A percentile compares a stretch with the other conserved stretches of the same genome.
These are phyloP conservation scores for Cryptosporidium felis DNA, from an alignment of 169 alveolate species.

Conservation along the genomic window DNA sequence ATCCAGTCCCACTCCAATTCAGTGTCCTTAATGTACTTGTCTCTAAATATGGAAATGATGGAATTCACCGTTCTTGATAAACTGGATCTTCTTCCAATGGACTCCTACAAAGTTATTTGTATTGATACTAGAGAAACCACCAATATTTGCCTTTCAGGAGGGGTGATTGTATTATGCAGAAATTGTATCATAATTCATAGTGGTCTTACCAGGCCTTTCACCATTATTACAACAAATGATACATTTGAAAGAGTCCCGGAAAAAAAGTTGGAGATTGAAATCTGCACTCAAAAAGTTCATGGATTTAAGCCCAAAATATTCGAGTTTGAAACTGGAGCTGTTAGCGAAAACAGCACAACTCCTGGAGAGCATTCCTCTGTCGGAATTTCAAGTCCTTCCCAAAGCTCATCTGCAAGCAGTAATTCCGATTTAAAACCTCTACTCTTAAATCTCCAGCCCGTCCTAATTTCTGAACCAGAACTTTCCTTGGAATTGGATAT, in stretches of 20 bases:
- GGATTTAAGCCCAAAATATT: slow-evolving; percentile 21
- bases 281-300: slow-evolving; percentile 35
- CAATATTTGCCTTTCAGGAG: slow-evolving; percentile 41
- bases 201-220: slow-evolving; percentile 40
- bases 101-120: slow-evolving; percentile 25
- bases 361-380: neutral
- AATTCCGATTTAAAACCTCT: neutral
- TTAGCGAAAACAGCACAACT: neutral
- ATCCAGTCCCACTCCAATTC: slow-evolving; percentile 58
- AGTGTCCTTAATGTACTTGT: slow-evolving; percentile 14
- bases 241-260: slow-evolving; percentile 8
- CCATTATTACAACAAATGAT: slow-evolving; percentile 33
- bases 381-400: neutral
- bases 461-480: slow-evolving; percentile 8
- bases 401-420: neutral
- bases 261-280: slow-evolving; percentile 54
- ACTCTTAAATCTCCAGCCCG: slow-evolving; percentile 10
- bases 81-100: slow-evolving; percentile 58
- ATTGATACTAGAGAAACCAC: neutral
- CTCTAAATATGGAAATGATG: slow-evolving; percentile 30
- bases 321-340: slow-evolving; percentile 9
- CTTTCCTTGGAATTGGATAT: slow-evolving; percentile 29
- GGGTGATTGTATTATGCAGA: slow-evolving; percentile 2
- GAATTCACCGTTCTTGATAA: slow-evolving; percentile 40
- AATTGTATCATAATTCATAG: slow-evolving; percentile 20